A percentile compares a stretch with the other conserved stretches of the same genome.
Conservation (phyloP, 23 red algal genomes). For the Cyanidiococcus yangmingshanensis region DNA sequence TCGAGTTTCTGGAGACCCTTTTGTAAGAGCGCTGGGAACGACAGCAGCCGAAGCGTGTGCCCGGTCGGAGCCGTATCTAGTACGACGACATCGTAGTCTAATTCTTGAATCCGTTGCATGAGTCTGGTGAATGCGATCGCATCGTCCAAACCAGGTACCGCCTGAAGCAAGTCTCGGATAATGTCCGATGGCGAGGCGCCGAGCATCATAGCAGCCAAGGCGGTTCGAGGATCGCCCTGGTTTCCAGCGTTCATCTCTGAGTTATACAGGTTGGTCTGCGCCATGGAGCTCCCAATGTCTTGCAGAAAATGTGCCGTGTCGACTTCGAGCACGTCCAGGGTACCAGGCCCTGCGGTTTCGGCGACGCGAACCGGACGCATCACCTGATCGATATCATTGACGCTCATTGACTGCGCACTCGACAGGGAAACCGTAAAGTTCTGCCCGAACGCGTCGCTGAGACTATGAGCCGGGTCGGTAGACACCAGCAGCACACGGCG, state of each 20-base stretch:
- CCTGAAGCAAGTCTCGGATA: conserved; percentile 47
- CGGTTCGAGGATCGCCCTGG: conserved; percentile 23
- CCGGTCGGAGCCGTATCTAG: conserved; percentile 95
- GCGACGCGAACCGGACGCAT: conserved; percentile 5
- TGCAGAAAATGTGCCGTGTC: conserved; percentile 48
- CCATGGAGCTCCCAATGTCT: conserved; percentile 26
- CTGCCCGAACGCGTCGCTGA: conserved; percentile 81
- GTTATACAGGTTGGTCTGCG: conserved; percentile 21
- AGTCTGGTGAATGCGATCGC: conserved; percentile 78
- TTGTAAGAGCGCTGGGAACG: conserved; percentile 64
- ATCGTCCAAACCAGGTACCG: conserved; percentile 92
- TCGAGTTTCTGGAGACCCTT: conserved; percentile 56
- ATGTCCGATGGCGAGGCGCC: conserved; percentile 34
- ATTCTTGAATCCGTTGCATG: conserved; percentile 39
- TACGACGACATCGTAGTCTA: conserved; percentile 75
- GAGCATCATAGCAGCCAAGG: conserved; percentile 23
- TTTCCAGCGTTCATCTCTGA: background rate
- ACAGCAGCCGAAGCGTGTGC: conserved; percentile 75
- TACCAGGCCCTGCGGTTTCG: conserved; percentile 1
- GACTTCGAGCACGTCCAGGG: conserved; percentile 67
- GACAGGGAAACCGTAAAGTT: conserved; percentile 53
- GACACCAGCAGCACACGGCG: conserved; percentile 72
- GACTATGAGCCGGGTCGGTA: conserved; percentile 95
- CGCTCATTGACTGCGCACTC: background rate
- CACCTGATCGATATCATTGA: background rate